phyloP scores from a whole-genome alignment of 2,329 filamentous ascomycete genomes.

The Colletotrichum somersetense region DNA sequence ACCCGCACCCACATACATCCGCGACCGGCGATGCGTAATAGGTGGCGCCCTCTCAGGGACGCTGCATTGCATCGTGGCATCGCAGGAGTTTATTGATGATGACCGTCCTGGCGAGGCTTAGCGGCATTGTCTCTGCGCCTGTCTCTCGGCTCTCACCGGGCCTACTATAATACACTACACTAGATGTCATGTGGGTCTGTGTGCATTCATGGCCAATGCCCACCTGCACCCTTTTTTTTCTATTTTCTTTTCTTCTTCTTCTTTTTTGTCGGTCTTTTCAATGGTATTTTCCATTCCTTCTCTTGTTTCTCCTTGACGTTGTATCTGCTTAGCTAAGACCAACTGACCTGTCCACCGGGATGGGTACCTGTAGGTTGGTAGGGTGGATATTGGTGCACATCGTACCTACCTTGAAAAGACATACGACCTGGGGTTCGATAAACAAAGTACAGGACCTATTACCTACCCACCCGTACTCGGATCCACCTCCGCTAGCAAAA shows the following conservation, averaged over 20 bases:
- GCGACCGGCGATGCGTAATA: not conserved
- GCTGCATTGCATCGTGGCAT: constrained; percentile 10
- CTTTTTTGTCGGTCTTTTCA: too few species aligned
- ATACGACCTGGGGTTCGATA: constrained; percentile 4
- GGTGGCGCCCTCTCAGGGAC: not conserved
- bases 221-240: not conserved
- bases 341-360: not conserved
- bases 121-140: constrained; percentile 3
- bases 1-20: not conserved
- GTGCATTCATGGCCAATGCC: not conserved
- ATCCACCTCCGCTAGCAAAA: constrained; percentile 38
- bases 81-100: constrained; percentile 2
- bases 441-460: not conserved
- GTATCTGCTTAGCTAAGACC: not conserved
- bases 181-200: not conserved
- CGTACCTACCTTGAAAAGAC: not conserved
- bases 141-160: constrained; percentile 31
- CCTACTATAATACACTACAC: not conserved
- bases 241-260: too few species aligned
- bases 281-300: too few species aligned
- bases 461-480: constrained; percentile 5
- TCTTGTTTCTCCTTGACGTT: not conserved
- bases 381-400: not conserved
- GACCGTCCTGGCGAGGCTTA: constrained; percentile 1
- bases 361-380: not conserved